phyloP scores from a whole-genome alignment of 2,329 filamentous ascomycete genomes.

The Stagonosporopsis rhizophila region DNA sequence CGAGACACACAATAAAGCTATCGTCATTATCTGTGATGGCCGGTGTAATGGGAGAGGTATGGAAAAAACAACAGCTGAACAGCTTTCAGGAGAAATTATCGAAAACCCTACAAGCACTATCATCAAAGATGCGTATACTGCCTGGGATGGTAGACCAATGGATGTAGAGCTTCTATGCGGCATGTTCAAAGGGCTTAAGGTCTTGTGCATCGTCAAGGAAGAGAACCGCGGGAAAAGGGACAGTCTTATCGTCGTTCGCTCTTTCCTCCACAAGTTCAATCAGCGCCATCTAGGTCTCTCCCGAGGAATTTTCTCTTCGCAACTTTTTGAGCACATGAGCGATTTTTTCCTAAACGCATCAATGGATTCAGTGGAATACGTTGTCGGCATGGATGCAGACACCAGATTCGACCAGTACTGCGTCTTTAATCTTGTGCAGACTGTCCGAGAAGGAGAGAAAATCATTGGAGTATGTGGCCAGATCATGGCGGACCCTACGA shows the following conservation, averaged over 20 bases:
- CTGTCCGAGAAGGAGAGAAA: constrained; percentile 1
- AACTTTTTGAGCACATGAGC: constrained; percentile 19
- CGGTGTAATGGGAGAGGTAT: constrained; percentile 57
- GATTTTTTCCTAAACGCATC: constrained; percentile 12
- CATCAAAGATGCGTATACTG: constrained; percentile 47
- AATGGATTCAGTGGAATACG: constrained; percentile 9
- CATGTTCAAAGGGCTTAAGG: constrained; percentile 55
- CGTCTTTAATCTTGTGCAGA: constrained; percentile 40
- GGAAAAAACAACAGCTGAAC: constrained; percentile 58
- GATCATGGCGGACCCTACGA: constrained; percentile 55
- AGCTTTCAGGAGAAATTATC: constrained; percentile 58
- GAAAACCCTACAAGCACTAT: constrained; percentile 42
- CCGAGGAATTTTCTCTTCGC: constrained; percentile 10
- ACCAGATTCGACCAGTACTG: constrained; percentile 58
- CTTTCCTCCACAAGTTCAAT: constrained; percentile 59
- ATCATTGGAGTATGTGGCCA: constrained; percentile 59
- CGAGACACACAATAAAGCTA: constrained; percentile 51
- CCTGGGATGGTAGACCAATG: constrained; percentile 51
- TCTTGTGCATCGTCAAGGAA: constrained; percentile 58
- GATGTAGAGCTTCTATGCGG: constrained; percentile 49
- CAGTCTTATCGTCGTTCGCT: constrained; percentile 58
- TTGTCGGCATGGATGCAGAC: constrained; percentile 40
- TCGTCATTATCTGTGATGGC: constrained; percentile 60
- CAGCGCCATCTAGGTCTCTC: constrained; percentile 46
- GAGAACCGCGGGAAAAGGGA: constrained; percentile 61